Evolutionary conservation across 495 filamentous ascomycete species (phyloP), one percentile per base, ranked within the genome.

Genomic region (Astrothelium subdiscretum): DNA sequence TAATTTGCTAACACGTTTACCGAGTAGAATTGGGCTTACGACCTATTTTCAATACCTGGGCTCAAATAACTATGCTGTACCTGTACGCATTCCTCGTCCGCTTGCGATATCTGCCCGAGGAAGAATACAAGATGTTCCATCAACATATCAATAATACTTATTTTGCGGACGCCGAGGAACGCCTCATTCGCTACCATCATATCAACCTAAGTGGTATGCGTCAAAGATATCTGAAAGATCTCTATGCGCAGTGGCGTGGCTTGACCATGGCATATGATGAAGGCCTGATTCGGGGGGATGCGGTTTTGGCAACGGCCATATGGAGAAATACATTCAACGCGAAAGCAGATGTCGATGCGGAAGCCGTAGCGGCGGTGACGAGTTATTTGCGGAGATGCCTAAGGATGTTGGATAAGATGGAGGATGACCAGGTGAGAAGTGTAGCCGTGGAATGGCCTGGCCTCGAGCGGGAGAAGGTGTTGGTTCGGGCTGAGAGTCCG

Each of bases 311-410:
- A 4, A 79, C 87, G 31, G 94, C 95, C 13, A 79, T 97, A 32
- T 98, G 94, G 94, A 82, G 92, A 66, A 98, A 98, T 73, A 66
- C 97, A 43, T 96, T 88, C 76, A 89, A 90, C 76, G 89, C 82
- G 13, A 77, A 77, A 31, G 79, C 82, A 57, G 85, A 90, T 42
- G 77, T 91, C 26, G 88, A 97, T 72, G 76, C 86, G 71, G 77
- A 80, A 54, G 76, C 80, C 57, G 70, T 97, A 62, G 91, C 89
- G 0, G 77, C 81, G 63, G 81, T 95, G 38, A 88, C 92, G 18
- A 81, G 81, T 43, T 96, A 90, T 78, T 86, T 96, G 79, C 79
- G 92, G 20, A 78, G 83, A 43, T 78, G 83, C 18, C 65, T 94
- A 59, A 77, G 77, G 58, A 77, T 81, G 58, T 73, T 95, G 59